Percentiles rank a stretch among this genome's conserved stretches.
Conservation (phyloP, 371 early-diverging fungal species). For the Fennellomyces sp. region DNA sequence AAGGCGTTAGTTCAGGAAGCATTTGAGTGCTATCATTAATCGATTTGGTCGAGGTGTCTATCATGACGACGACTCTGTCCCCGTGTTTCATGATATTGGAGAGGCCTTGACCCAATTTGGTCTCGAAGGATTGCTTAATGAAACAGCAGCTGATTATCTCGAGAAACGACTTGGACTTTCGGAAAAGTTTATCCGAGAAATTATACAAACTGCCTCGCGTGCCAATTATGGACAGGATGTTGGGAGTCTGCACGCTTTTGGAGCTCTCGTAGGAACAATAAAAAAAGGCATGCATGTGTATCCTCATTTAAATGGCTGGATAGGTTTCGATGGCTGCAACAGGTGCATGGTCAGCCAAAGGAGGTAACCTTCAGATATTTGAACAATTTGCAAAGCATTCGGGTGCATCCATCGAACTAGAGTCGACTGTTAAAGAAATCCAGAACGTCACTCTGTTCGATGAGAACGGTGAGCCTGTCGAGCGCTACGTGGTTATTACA, state of each 20-base stretch:
- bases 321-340: constrained; percentile 58
- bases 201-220: constrained; percentile 63
- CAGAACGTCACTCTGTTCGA: constrained; percentile 40
- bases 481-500: constrained; percentile 43
- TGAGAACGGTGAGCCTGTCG: constrained; percentile 11
- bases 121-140: constrained; percentile 26
- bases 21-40: constrained; percentile 16
- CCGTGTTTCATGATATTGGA: constrained; percentile 17
- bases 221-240: constrained; percentile 78
- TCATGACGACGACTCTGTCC: constrained; percentile 1
- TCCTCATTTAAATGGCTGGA: no score
- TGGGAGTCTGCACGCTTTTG: constrained; percentile 61
- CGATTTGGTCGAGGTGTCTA: constrained; percentile 16
- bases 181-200: constrained; percentile 41
- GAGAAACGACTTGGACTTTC: constrained; percentile 29
- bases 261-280: constrained; percentile 45
- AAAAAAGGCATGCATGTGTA: no score
- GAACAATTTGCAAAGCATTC: constrained; percentile 60
- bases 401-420: constrained; percentile 47
- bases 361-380: constrained; percentile 72
- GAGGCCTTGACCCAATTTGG: constrained; percentile 24
- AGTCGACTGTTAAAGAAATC: constrained; percentile 42
- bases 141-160: constrained; percentile 45
- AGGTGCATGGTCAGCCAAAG: constrained; percentile 57
- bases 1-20: constrained; percentile 26